phyloP scores from a whole-genome alignment of 768 basidiomycete species.

The Holtermanniella nyarrowii region DNA sequence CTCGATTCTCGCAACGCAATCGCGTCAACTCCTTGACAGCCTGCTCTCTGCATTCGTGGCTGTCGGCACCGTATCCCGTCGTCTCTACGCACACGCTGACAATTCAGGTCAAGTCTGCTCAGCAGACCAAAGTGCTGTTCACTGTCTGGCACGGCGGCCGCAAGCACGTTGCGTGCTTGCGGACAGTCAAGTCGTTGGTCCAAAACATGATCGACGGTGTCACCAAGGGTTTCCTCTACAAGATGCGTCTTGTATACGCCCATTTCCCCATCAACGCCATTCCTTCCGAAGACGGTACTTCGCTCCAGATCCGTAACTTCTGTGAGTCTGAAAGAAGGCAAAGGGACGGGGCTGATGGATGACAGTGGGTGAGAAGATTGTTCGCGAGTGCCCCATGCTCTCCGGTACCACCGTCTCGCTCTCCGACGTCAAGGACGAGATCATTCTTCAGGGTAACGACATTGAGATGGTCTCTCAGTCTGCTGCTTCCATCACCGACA shows the following conservation, averaged over 20 bases:
- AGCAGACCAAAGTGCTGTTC: slow-evolving; percentile 63
- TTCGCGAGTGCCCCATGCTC: slow-evolving; percentile 86
- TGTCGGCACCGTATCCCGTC: neutral
- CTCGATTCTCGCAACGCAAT: neutral
- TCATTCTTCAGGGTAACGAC: slow-evolving; percentile 89
- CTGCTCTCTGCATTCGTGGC: neutral
- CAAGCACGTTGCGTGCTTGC: slow-evolving; percentile 96
- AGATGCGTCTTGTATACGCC: slow-evolving; percentile 99
- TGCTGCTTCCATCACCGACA: slow-evolving; percentile 92
- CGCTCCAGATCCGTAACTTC: slow-evolving; percentile 43
- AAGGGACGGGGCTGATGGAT: neutral
- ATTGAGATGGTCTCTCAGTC: slow-evolving; percentile 96
- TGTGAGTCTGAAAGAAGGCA: slow-evolving; percentile 14
- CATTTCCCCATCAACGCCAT: slow-evolving; percentile 99
- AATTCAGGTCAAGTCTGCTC: slow-evolving; percentile 47
- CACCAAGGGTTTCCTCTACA: slow-evolving; percentile 98
- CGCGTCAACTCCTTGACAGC: neutral
- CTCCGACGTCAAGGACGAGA: slow-evolving; percentile 40
- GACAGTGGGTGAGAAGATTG: slow-evolving; percentile 54
- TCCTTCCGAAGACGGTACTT: slow-evolving; percentile 37
- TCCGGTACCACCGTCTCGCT: slow-evolving; percentile 50
- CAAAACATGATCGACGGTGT: slow-evolving; percentile 97
- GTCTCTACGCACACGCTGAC: slow-evolving; percentile 1
- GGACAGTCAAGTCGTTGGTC: slow-evolving; percentile 89
- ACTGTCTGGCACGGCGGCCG: slow-evolving; percentile 97